Evolutionary conservation across 2,329 filamentous ascomycete species (phyloP), one percentile per base, ranked within the genome.

Genomic region (Alternaria burnsii): DNA sequence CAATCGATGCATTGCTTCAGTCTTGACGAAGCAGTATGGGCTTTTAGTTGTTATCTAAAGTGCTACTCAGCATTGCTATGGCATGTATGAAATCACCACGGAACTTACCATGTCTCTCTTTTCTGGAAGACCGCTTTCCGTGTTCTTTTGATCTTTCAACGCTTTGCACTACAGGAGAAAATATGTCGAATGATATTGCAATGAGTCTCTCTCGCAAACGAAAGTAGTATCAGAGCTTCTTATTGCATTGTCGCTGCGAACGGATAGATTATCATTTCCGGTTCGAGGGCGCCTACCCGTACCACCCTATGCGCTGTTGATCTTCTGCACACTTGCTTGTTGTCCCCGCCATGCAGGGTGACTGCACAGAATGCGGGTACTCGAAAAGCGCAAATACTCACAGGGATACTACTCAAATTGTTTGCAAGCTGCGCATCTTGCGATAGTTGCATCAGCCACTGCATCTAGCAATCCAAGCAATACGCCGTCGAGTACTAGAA

Each of bases 11-110:
- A 20, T 28, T 28, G 41, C 28, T 30, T 18, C 40, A 14, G 32
- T 22, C 2, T 42, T 65, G 55, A 68, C 55, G 58, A 64, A 61
- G 58, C 61, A 60, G 36, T 47, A 36, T 24, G 47, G 12, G 36
- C 10, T 51, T 48, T 20, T 18, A 22, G 32, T 12, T 51, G 50
- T 56, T 43, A 14, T 56, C 30, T 22, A 16, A 14, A 30, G 18
- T 20, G 14, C 58, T 46, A 24, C 54, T 62, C 52, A 48, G 43
- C 53, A 56, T 24, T 22, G 20, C 38, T 43, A 34, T 44, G 20
- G 55, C 54, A 44, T 56, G 22, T 50, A 43, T 43, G 18, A 38
- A 12, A 34, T 14, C 26, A 6, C 22, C 20, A 26, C 18, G n/a
- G 16, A 30, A n/a, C 36, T 30, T 24, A 50, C 43, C 36, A 26